phyloP scores from a whole-genome alignment of 1,284 basidiomycete genomes.

The Tilletia setariae region DNA sequence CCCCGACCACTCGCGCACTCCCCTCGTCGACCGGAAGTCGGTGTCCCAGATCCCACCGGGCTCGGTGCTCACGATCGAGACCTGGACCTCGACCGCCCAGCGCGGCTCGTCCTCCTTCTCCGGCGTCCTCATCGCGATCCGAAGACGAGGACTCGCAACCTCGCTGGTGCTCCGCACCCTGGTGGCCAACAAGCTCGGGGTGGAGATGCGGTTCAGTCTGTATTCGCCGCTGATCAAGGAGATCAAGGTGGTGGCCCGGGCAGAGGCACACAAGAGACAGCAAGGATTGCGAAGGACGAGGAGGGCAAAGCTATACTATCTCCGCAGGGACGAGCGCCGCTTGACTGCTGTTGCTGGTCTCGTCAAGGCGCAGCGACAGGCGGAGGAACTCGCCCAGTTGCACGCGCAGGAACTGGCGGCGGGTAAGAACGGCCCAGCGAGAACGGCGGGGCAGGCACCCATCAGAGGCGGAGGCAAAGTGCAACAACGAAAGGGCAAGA shows the following conservation, averaged over 20 bases:
- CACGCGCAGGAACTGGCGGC: background rate
- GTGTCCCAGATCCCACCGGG: slow-evolving; percentile 43
- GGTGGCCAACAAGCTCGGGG: slow-evolving; percentile 48
- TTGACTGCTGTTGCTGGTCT: slow-evolving; percentile 14
- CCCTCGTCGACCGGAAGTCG: slow-evolving; percentile 46
- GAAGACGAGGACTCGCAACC: slow-evolving; percentile 44
- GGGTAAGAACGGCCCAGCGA: background rate
- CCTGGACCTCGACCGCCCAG: slow-evolving; percentile 36
- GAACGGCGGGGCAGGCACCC: slow-evolving; percentile 15
- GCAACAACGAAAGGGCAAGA: slow-evolving; percentile 7
- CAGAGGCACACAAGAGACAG: slow-evolving; percentile 36
- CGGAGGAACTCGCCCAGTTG: background rate
- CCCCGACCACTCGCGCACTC: slow-evolving; percentile 39
- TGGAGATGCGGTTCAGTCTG: slow-evolving; percentile 51
- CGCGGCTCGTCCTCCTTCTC: slow-evolving; percentile 46
- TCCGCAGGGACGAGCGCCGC: slow-evolving; percentile 47
- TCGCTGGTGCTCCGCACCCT: slow-evolving; percentile 50
- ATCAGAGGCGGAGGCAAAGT: slow-evolving; percentile 15
- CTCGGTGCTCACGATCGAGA: slow-evolving; percentile 50
- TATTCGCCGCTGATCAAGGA: slow-evolving; percentile 52
- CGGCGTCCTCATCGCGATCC: slow-evolving; percentile 48
- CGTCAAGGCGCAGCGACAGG: slow-evolving; percentile 14
- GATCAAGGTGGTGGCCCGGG: slow-evolving; percentile 45
- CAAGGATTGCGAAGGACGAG: slow-evolving; percentile 40
- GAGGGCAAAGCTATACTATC: slow-evolving; percentile 51